These are phyloP conservation scores for Colletotrichum paranaense DNA, from an alignment of 2,329 filamentous ascomycete genomes.

Conservation along the genomic window DNA sequence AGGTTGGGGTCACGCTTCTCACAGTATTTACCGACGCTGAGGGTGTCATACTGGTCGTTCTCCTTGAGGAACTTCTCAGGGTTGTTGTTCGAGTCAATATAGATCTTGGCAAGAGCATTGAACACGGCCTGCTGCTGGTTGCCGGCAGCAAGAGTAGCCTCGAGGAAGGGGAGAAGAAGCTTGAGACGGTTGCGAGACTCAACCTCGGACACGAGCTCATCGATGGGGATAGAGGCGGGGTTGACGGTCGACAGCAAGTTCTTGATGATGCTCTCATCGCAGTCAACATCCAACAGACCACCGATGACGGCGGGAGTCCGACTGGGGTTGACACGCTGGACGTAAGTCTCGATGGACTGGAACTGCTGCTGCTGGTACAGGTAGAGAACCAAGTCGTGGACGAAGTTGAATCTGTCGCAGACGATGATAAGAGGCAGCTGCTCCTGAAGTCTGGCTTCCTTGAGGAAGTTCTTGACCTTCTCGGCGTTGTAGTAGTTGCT, in stretches of 20 bases:
- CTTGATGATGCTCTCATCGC: constrained; percentile 97
- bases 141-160: constrained; percentile 87
- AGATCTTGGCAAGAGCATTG: constrained; percentile 98
- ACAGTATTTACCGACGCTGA: constrained; percentile 96
- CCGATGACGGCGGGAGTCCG: constrained; percentile 93
- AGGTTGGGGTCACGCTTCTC: constrained; percentile 98
- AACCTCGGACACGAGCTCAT: constrained; percentile 94
- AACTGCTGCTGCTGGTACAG: constrained; percentile 99
- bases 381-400: constrained; percentile 95
- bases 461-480: constrained; percentile 99
- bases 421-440: constrained; percentile 97
- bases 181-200: constrained; percentile 96
- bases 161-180: constrained; percentile 94
- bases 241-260: constrained; percentile 87
- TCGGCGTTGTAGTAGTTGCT: constrained; percentile 90
- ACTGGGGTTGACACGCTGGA: constrained; percentile 94
- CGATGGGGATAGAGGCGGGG: constrained; percentile 87
- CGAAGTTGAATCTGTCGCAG: constrained; percentile 99
- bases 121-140: constrained; percentile 97
- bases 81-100: constrained; percentile 98
- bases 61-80: constrained; percentile 97
- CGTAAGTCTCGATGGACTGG: constrained; percentile 98
- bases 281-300: constrained; percentile 94
- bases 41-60: constrained; percentile 95
- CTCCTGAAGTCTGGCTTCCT: constrained; percentile 92